Evolutionary conservation across 768 basidiomycete species (phyloP).

Genomic region (Xanthoconium purpureum): DNA sequence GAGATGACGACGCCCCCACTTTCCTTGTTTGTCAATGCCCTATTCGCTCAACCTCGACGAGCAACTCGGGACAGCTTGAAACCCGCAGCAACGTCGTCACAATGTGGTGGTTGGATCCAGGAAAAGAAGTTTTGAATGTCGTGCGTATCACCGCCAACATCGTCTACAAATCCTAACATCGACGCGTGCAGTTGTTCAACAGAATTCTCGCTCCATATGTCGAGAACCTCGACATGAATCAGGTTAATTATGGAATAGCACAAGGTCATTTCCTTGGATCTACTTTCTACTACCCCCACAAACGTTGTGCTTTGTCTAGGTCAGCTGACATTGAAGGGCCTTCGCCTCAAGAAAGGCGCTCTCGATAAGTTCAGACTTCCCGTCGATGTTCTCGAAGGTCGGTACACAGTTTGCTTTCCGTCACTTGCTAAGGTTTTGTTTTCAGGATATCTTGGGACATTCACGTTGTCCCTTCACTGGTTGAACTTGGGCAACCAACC

Average conservation of each 20-base stretch:
- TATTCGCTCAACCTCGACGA: constrained; percentile 18
- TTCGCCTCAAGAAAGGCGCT: constrained; percentile 89
- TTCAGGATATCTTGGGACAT: constrained; percentile 79
- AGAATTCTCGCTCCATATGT: constrained; percentile 92
- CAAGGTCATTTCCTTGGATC: constrained; percentile 51
- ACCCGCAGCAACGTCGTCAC: constrained; percentile 17
- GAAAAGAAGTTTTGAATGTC: constrained; percentile 78
- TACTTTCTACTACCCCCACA: not conserved
- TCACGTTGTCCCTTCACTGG: constrained; percentile 86
- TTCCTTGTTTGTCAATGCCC: constrained; percentile 31
- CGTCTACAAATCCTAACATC: not conserved
- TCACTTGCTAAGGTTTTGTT: not conserved
- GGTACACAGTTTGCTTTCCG: not conserved
- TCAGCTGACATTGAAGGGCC: constrained; percentile 70
- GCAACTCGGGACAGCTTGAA: not conserved
- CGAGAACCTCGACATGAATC: constrained; percentile 91
- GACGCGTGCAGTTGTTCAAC: constrained; percentile 64
- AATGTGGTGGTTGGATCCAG: constrained; percentile 90
- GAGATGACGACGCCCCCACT: constrained; percentile 22
- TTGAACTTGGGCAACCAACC: constrained; percentile 87
- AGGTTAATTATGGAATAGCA: constrained; percentile 90
- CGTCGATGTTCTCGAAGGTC: constrained; percentile 92
- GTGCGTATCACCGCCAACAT: constrained; percentile 34
- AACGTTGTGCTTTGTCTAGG: constrained; percentile 40
- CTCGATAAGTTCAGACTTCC: constrained; percentile 95